Base-by-base conservation (phyloP, 805 yeast species). In the Candida corydali region DNA sequence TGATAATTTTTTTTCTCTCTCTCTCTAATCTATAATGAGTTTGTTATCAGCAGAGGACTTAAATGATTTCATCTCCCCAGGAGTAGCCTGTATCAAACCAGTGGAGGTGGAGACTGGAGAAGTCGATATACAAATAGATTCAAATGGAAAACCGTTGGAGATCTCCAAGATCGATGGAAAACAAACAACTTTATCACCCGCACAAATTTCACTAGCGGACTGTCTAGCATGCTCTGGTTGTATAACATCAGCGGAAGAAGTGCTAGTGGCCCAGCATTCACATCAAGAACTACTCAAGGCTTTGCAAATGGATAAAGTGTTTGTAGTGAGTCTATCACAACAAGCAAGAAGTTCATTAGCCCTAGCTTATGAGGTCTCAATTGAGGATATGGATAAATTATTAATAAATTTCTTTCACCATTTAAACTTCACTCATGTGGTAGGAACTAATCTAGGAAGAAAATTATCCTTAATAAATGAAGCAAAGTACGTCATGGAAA, bases 161-260 rank as follows among this genome's bases (percentile, higher is more conserved):
- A 88, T 87, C 2, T 76, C 82, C 5, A 70, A 73, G 31, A 76
- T 75, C 32, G 80, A 77, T 41, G 79, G 77, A 17, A 63, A 64
- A 5, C 52, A 69, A 3, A 68, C 71, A 24, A 63, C 67, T 14
- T 64, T 87, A 5, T 73, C 81, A 18, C 80, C 87, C 36, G 98
- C 97, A 0, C 91, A 85, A 45, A 91, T 93, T 32, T 83, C 93
- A 1, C 63, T 93, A 34, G 81, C 88, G 14, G 98, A 93, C 64
- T 93, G 98, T 60, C 66, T 93, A 37, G 98, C 98, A 0, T 93
- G 98, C 54, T 80, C 94, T 7, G 98, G 98, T 0, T 93, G 98
- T 58, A 87, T 93, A 37, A 93, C 98, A 0, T 85, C 96, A 4
- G 94, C 96, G n/a, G 98, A 93, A 55, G 96, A 91, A 44, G 87